Evolutionary conservation across 768 basidiomycete species (phyloP), one percentile per base, ranked within the genome.

Genomic region (Hortiboletus campestris): DNA sequence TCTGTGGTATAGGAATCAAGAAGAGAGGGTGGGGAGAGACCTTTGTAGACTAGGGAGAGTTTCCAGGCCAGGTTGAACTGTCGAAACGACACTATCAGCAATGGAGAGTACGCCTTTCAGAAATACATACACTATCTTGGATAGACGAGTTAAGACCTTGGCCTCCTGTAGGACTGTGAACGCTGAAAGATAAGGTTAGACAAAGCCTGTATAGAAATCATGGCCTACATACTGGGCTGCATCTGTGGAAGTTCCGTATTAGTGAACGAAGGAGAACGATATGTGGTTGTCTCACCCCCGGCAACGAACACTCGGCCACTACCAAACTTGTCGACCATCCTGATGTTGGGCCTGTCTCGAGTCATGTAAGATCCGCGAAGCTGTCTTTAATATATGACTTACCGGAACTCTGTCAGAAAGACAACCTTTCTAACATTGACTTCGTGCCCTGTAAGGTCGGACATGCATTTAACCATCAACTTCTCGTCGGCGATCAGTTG

Each of bases 21-120:
- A 14, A 81, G 68, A 7, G 69, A 54, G 1, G 49, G 57, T 5
- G 72, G 62, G 3, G 78, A 68, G 29, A 74, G 56, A 3, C 71
- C 68, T 50, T 76, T 77, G 35, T 69, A 51, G 10, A 77, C 78
- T 4, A 78, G 67, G 3, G 78, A 67, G 12, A 80, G 58, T 56
- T 81, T 81, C 80, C 77, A 79, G 0, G 64, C 70, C 1, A 80
- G 61, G 57, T 80, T 80, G 59, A 71, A 63, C 75, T 78, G 13
- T 29, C 2, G 54, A 47, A 46, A 43, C 3, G 16, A 42, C 2
- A n/a, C 3, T 14, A 10, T 52, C 22, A 50, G 49, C 16, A 8
- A 17, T 9, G 39, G 20, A 32, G 38, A 40, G 19, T 4, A 32
- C 6, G 10, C 6, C 13, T 52, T 59, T 50, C 34, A 65, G 28